Evolutionary conservation across 768 basidiomycete species (phyloP), one percentile per base, ranked within the genome.

Genomic region (Phylloporus sp.): DNA sequence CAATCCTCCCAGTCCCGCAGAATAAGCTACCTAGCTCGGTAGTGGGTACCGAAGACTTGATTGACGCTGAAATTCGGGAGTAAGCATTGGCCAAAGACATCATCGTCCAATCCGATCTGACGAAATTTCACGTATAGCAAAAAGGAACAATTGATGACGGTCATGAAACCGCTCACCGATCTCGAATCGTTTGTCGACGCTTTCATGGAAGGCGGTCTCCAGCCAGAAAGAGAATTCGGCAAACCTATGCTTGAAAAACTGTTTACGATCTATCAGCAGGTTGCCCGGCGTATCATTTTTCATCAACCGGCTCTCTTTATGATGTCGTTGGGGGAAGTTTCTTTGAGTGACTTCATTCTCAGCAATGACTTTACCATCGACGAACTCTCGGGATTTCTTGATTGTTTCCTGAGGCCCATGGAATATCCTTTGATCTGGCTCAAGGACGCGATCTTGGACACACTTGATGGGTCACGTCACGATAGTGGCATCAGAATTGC

Each of bases 321-420:
- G 52, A 64, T 62, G 37, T 47, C 65, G 4, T n/a, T 59, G 21
- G 57, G 57, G 13, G 68, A 55, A 31, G 67, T 64, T 3, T 69
- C 66, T 13, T 55, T 69, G 41, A 56, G 56, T 37, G 66, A 69
- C 38, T 41, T 69, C n/a, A 29, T 68, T 18, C 51, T 68, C 32
- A 57, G 61, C 23, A 58, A 69, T 4, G 59, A 66, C 24, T 66
- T 69, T 36, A 50, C 58, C 0, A 23, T 50, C 0, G 62, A 61
- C 5, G 65, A 69, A 34, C 10, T 52, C 8, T 3, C 18, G 22
- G 49, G 28, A 40, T 55, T 64, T 31, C 0, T 44, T 2, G 18
- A 41, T 1, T 18, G 55, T 15, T 55, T 54, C 15, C 5, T 15
- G 7, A 6, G 21, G 3, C 45, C 35, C 3, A 3, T 63, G 18